Evolutionary conservation across 306 rosid genomes (phyloP), one percentile per base, ranked within the genome.

Genomic region (Luffa acutangula): DNA sequence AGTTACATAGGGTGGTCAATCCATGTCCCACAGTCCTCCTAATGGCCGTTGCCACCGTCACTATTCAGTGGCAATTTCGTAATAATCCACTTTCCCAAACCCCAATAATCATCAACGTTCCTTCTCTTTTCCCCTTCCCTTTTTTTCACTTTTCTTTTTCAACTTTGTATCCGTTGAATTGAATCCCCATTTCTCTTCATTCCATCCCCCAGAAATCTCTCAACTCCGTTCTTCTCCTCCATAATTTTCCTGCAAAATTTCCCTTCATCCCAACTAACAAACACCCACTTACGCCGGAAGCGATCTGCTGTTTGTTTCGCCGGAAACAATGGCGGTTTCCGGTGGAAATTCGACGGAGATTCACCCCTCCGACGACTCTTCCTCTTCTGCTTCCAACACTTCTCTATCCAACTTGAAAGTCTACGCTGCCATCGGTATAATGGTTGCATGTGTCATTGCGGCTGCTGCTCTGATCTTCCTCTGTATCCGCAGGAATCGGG

Each of bases 111-210:
- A 79, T 34, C 46, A 65, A 48, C 62, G 62, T 78, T 31, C 57
- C 41, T 80, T 60, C 82, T 34, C 73, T 42, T 66, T 12, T 78
- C 33, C 42, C 12, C 67, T 7, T 33, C 58, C 59, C 56, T 46
- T 72, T 72, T n/a, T 14, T 6, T 4, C 56, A 33, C 1, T 4
- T 9, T 54, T 65, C 66, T 21, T 65, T 78, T 48, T 65, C 17
- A 63, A 69, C 83, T 57, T 83, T 85, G 83, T 88, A 81, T 84
- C 97, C 94, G 94, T 89, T 87, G 89, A 79, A 88, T 89, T 87
- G 89, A 79, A 88, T 79, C 80, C 57, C 75, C 89, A 81, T 1
- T 77, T 64, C 73, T 78, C 57, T 43, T 51, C 69, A 52, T 42
- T n/a, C 53, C 46, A 12, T 34, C 74, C 15, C 25, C 31, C 69